These are phyloP conservation scores for Gyromitra esculenta DNA, from an alignment of 2,329 filamentous ascomycete genomes.

Conservation along the genomic window DNA sequence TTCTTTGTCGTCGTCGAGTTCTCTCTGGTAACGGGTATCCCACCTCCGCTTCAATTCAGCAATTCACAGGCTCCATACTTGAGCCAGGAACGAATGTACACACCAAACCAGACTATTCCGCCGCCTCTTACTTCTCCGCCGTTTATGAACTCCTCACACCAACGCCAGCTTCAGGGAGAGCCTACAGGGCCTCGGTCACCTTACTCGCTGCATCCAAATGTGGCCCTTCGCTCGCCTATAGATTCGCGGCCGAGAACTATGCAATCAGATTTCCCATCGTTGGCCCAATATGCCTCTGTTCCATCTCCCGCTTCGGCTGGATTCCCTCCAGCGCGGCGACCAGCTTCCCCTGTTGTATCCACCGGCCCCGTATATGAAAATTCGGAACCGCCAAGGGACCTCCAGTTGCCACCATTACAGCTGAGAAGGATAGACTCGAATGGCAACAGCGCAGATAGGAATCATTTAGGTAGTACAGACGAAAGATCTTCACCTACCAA, in stretches of 20 bases:
- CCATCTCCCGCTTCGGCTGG: conserved; percentile 47
- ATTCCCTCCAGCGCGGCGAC: conserved; percentile 44
- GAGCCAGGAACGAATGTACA: conserved; percentile 41
- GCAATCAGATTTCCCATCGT: conserved; percentile 54
- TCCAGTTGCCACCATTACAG: conserved; percentile 52
- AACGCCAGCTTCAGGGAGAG: conserved; percentile 51
- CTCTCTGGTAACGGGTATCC: conserved; percentile 52
- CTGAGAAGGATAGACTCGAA: conserved; percentile 42
- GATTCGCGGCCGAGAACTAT: conserved; percentile 54
- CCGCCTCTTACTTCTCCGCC: conserved; percentile 51
- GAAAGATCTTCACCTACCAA: conserved; percentile 36
- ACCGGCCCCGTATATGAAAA: conserved; percentile 36
- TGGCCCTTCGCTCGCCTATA: conserved; percentile 46
- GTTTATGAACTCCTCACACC: conserved; percentile 49
- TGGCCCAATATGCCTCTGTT: conserved; percentile 51
- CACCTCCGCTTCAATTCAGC: conserved; percentile 52
- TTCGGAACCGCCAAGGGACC: conserved; percentile 42
- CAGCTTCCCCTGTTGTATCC: conserved; percentile 47
- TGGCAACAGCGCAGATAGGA: conserved; percentile 34
- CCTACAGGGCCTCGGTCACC: conserved; percentile 52
- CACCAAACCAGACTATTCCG: conserved; percentile 41
- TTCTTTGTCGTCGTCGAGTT: conserved; percentile 55
- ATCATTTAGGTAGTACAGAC: conserved; percentile 11
- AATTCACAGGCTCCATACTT: conserved; percentile 39
- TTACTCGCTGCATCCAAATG: conserved; percentile 50